These are phyloP conservation scores for Cyclospora cayetanensis DNA, from an alignment of 169 alveolate genomes.

Conservation along the genomic window DNA sequence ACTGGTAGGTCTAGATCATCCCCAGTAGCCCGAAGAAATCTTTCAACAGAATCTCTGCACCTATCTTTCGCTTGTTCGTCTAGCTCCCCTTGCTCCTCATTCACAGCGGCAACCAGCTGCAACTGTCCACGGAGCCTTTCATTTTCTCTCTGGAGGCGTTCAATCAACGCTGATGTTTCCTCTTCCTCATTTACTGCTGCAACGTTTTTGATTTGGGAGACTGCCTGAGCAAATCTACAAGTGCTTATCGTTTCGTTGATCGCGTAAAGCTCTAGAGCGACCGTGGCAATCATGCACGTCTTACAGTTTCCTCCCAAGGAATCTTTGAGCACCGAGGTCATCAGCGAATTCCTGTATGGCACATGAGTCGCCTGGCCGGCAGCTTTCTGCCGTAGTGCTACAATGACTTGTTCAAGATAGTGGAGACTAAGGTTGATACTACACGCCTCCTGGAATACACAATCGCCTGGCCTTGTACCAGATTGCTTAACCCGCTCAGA, in stretches of 20 bases:
- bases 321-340: constrained; percentile 94
- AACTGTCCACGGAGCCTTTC: constrained; percentile 88
- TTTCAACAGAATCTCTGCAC: constrained; percentile 85
- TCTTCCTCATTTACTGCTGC: constrained; percentile 90
- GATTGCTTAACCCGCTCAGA: constrained; percentile 93
- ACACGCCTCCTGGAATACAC: constrained; percentile 89
- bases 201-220: constrained; percentile 82
- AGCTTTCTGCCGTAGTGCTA: constrained; percentile 67
- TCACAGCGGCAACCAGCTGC: constrained; percentile 80
- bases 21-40: constrained; percentile 70
- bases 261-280: constrained; percentile 85
- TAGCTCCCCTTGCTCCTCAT: background rate
- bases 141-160: constrained; percentile 88
- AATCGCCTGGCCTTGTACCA: constrained; percentile 83
- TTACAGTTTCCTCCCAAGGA: constrained; percentile 95
- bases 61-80: background rate
- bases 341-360: constrained; percentile 93
- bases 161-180: constrained; percentile 88
- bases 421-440: constrained; percentile 90
- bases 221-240: constrained; percentile 80
- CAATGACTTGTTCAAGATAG: constrained; percentile 86
- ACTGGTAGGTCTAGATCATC: background rate
- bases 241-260: constrained; percentile 87
- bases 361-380: constrained; percentile 77
- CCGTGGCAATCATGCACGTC: constrained; percentile 92